Percentiles rank a stretch among this genome's conserved stretches.
phyloP scores from a whole-genome alignment of 495 filamentous ascomycete genomes.

The Saxophila tyrrhenica region DNA sequence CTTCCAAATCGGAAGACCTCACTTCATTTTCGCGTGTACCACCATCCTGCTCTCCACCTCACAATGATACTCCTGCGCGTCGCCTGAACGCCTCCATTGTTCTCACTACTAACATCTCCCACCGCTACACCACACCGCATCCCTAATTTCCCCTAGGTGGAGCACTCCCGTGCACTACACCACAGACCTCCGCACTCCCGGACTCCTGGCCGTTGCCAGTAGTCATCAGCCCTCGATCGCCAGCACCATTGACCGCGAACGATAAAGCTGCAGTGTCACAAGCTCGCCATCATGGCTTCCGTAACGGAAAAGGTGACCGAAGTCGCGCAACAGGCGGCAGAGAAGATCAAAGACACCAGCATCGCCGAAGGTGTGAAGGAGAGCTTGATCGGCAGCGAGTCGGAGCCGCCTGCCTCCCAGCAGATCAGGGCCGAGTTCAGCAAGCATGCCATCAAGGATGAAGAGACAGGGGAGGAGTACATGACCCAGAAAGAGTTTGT shows the following conservation, averaged over 20 bases:
- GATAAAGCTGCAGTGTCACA: slow-evolving; percentile 12
- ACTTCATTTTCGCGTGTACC: too few relatives aligned
- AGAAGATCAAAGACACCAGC: slow-evolving; percentile 21
- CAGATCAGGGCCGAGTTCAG: slow-evolving; percentile 63
- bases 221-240: background rate
- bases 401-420: slow-evolving; percentile 40
- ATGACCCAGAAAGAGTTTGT: slow-evolving; percentile 81
- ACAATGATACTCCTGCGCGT: background rate
- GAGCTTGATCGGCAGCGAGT: slow-evolving; percentile 28
- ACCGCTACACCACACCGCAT: background rate
- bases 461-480: slow-evolving; percentile 60
- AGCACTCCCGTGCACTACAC: background rate
- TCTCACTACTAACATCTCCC: background rate
- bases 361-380: slow-evolving; percentile 21
- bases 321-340: background rate
- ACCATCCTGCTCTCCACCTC: background rate
- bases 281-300: slow-evolving; percentile 13
- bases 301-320: slow-evolving; percentile 1
- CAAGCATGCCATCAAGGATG: slow-evolving; percentile 64
- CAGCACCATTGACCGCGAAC: background rate
- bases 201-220: background rate
- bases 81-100: background rate
- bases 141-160: background rate
- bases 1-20: too few relatives aligned
- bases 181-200: too few relatives aligned